A percentile compares a stretch with the other conserved stretches of the same genome.
phyloP scores from a whole-genome alignment of 2,329 filamentous ascomycete species.

The Geosmithia morbida region DNA sequence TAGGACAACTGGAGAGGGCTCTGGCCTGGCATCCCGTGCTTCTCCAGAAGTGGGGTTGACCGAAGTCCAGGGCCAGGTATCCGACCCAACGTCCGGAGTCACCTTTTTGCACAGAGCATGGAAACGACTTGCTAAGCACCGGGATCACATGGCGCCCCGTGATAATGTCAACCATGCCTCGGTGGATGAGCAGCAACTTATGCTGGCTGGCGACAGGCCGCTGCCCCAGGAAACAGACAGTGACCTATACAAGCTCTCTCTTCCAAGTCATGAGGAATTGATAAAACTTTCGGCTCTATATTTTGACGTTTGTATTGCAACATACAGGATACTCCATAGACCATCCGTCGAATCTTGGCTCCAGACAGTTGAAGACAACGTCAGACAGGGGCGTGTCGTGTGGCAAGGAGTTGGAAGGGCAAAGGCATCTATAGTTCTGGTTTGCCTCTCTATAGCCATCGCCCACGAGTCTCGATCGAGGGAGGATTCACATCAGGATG shows the following conservation, averaged over 20 bases:
- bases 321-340: constrained; percentile 37
- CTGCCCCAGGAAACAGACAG: constrained; percentile 16
- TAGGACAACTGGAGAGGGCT: neutral
- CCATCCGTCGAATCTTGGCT: constrained; percentile 31
- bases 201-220: constrained; percentile 34
- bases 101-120: constrained; percentile 38
- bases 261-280: constrained; percentile 23
- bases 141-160: neutral
- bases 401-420: constrained; percentile 24
- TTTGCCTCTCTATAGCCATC: constrained; percentile 31
- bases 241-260: constrained; percentile 12
- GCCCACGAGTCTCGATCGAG: constrained; percentile 29
- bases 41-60: constrained; percentile 31
- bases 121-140: constrained; percentile 29
- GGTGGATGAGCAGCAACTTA: constrained; percentile 26
- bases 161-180: constrained; percentile 4
- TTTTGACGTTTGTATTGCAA: constrained; percentile 40
- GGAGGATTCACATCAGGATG: constrained; percentile 9
- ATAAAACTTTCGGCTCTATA: constrained; percentile 30
- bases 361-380: constrained; percentile 20
- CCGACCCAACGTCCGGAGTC: constrained; percentile 34
- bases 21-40: constrained; percentile 5
- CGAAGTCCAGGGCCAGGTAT: constrained; percentile 36
- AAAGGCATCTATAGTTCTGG: constrained; percentile 30
- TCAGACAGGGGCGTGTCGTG: constrained; percentile 17